phyloP scores from a whole-genome alignment of 176 grass and related monocot genomes.

The Oryza meridionalis region DNA sequence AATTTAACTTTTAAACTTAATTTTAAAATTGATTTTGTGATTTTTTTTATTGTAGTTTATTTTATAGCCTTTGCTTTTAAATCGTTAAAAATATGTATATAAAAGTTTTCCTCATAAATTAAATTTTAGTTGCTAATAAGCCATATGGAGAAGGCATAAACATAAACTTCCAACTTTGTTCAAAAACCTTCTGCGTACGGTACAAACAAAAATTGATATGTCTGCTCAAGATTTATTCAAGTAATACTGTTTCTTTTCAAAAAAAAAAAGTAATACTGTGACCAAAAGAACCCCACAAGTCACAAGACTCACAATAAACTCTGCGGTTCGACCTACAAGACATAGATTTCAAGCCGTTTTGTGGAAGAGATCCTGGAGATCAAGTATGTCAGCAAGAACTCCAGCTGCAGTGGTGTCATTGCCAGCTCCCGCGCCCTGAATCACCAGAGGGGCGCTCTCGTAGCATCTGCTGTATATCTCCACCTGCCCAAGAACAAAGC shows the following conservation, averaged over 20 bases:
- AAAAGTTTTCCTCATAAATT: no score
- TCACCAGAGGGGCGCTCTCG: constrained; percentile 80
- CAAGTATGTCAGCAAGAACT: constrained; percentile 86
- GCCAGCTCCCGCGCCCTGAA: constrained; percentile 91
- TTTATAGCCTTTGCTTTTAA: no score
- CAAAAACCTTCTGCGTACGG: not conserved
- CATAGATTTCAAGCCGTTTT: not conserved
- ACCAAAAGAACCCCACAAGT: not conserved
- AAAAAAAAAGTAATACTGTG: not conserved
- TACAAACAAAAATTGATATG: not conserved
- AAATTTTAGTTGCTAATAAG: no score
- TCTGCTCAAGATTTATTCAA: constrained; percentile 1
- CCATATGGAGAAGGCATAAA: no score
- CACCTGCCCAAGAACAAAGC: constrained; percentile 51
- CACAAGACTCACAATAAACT: not conserved
- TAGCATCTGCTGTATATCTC: constrained; percentile 97
- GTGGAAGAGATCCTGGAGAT: constrained; percentile 84
- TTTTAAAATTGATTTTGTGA: no score
- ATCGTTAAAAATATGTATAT: no score
- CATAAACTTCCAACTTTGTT: not conserved
- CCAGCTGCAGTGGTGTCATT: constrained; percentile 88
- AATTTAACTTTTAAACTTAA: no score
- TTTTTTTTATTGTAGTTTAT: no score
- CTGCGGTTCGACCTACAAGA: not conserved
- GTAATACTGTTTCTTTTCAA: not conserved